Conservation (phyloP, 345 rosid genomes). For the Gossypium sturtianum region DNA sequence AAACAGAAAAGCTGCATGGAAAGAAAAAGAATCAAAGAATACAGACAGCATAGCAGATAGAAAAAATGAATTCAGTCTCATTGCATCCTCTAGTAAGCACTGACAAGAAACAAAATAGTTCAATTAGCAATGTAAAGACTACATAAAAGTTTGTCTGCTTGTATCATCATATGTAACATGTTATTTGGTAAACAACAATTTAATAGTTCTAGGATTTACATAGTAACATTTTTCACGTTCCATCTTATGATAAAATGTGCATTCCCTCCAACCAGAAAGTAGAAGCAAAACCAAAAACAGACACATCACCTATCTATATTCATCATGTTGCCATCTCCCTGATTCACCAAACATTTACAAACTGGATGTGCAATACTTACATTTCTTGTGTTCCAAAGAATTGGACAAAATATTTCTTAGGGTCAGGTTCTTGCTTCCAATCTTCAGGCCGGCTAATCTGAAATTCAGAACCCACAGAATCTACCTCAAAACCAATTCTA, state of each 20-base stretch:
- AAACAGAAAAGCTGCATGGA: not conserved
- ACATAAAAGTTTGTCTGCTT: not conserved
- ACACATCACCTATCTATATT: not conserved
- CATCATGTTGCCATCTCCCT: not conserved
- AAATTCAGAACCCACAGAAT: conserved; percentile 30
- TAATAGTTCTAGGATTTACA: not conserved
- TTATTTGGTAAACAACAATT: not conserved
- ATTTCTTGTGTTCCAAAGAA: conserved; percentile 91
- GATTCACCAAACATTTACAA: not conserved
- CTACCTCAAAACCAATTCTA: not conserved
- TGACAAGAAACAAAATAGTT: not conserved
- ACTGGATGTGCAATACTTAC: conserved; percentile 37
- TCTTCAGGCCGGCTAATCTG: conserved; percentile 89
- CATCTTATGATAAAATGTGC: not conserved
- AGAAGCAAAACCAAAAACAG: not conserved
- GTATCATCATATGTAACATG: not conserved
- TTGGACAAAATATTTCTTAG: conserved; percentile 73
- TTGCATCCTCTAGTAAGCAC: not conserved
- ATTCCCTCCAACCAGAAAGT: not conserved
- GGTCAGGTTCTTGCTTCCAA: conserved; percentile 63
- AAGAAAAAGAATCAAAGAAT: not conserved
- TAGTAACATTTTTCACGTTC: not conserved
- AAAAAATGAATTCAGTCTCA: not conserved
- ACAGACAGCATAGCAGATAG: not conserved
- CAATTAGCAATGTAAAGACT: not conserved